Conservation (phyloP, 306 rosid genomes). For the Coriaria nepalensis region DNA sequence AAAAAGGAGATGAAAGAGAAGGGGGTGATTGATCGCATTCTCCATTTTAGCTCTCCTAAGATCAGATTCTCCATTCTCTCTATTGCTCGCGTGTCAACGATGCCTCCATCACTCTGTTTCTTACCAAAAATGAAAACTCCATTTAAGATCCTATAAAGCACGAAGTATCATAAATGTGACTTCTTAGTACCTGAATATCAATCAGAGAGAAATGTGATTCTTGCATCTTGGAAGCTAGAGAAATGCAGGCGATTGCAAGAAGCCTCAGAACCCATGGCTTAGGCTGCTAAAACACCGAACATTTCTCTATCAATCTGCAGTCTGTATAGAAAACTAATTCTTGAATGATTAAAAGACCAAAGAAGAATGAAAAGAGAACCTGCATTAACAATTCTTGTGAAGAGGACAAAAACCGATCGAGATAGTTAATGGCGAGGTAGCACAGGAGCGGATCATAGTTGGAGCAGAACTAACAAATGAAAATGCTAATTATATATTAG, state of each 20-base stretch:
- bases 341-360: neutral
- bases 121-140: no score
- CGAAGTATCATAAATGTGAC: no score
- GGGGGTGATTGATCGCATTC: constrained; percentile 94
- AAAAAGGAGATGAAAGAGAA: constrained; percentile 68
- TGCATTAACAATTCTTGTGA: constrained; percentile 53
- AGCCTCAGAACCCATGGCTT: constrained; percentile 78
- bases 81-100: constrained; percentile 62
- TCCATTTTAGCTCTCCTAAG: constrained; percentile 71
- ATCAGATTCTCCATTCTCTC: constrained; percentile 70
- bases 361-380: no score
- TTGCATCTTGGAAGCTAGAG: constrained; percentile 78
- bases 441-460: constrained; percentile 45
- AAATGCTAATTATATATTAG: no score
- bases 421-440: constrained; percentile 73
- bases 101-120: constrained; percentile 50
- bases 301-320: no score
- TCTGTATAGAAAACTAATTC: neutral
- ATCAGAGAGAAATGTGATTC: constrained; percentile 36
- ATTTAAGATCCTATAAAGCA: no score
- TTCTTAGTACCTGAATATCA: constrained; percentile 44
- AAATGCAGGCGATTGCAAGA: constrained; percentile 62
- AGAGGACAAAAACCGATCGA: constrained; percentile 71
- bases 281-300: no score
- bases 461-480: constrained; percentile 50